A percentile compares a stretch with the other conserved stretches of the same genome.
Conservation (phyloP, 2,329 filamentous ascomycete genomes). For the Curvularia spicifera region DNA sequence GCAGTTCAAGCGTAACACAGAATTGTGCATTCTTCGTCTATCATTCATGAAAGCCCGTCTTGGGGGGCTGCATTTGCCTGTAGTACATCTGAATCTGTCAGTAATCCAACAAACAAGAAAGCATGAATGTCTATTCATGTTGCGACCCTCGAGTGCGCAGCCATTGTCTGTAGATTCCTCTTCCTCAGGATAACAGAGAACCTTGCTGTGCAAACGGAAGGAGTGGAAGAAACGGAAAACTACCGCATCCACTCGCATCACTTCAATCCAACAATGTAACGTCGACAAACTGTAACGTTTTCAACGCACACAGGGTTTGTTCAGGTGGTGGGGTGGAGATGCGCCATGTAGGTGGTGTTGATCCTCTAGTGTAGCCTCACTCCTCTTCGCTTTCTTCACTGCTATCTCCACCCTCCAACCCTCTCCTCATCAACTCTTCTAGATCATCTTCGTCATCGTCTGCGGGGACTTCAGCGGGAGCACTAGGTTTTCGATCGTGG, state of each 20-base stretch:
- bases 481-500: conserved; percentile 21
- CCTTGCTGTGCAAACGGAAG: not conserved
- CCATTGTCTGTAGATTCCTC: not conserved
- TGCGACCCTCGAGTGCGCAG: not conserved
- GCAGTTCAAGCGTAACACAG: not conserved
- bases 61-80: not conserved
- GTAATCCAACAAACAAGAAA: not conserved
- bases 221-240: not conserved
- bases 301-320: no score
- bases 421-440: conserved; percentile 54
- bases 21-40: not conserved
- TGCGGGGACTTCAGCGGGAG: conserved; percentile 11
- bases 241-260: not conserved
- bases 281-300: not conserved
- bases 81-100: not conserved
- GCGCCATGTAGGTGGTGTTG: not conserved
- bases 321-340: not conserved
- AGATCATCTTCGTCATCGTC: conserved; percentile 51
- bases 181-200: not conserved
- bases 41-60: not conserved
- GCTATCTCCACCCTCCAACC: conserved; percentile 46
- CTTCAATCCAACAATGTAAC: not conserved
- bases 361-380: conserved; percentile 9
- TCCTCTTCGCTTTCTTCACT: conserved; percentile 56
- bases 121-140: not conserved